phyloP scores from a whole-genome alignment of 805 yeast species.

The Lipomyces oligophaga region DNA sequence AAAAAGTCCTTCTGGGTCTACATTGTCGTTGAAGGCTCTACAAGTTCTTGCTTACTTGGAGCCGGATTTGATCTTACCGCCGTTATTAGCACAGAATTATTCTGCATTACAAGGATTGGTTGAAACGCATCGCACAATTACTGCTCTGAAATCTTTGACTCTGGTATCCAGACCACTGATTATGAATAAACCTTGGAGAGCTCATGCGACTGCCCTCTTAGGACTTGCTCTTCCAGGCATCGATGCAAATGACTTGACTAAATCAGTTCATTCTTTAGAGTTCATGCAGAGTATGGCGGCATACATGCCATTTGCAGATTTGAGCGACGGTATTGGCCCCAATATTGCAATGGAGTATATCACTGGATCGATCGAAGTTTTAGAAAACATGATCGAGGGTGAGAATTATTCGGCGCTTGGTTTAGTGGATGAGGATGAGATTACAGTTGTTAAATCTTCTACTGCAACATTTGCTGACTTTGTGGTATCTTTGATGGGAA shows the following conservation, averaged over 20 bases:
- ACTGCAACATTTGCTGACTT: constrained; percentile 65
- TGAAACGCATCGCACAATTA: constrained; percentile 68
- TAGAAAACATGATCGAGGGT: constrained; percentile 39
- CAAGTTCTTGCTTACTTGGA: constrained; percentile 61
- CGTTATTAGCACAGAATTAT: constrained; percentile 57
- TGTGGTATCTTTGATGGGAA: constrained; percentile 52
- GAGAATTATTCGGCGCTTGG: constrained; percentile 2
- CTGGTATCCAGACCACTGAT: constrained; percentile 67
- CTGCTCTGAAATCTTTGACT: constrained; percentile 65
- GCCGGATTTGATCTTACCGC: constrained; percentile 45
- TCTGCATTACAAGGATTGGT: constrained; percentile 43
- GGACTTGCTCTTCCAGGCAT: constrained; percentile 72
- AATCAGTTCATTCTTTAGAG: constrained; percentile 65
- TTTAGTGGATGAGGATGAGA: constrained; percentile 43
- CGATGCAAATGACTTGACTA: constrained; percentile 78
- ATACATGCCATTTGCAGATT: constrained; percentile 66
- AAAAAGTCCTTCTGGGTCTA: constrained; percentile 54
- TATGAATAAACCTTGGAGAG: constrained; percentile 56
- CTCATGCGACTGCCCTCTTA: constrained; percentile 73
- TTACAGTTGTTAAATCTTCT: constrained; percentile 66
- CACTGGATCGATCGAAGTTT: constrained; percentile 54
- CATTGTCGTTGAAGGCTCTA: constrained; percentile 56
- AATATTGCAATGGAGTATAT: constrained; percentile 53
- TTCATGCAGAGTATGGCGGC: constrained; percentile 67
- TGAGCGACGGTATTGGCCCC: constrained; percentile 43